These are phyloP conservation scores for Aphanoascus verrucosus DNA, from an alignment of 2,329 filamentous ascomycete species.

Conservation along the genomic window DNA sequence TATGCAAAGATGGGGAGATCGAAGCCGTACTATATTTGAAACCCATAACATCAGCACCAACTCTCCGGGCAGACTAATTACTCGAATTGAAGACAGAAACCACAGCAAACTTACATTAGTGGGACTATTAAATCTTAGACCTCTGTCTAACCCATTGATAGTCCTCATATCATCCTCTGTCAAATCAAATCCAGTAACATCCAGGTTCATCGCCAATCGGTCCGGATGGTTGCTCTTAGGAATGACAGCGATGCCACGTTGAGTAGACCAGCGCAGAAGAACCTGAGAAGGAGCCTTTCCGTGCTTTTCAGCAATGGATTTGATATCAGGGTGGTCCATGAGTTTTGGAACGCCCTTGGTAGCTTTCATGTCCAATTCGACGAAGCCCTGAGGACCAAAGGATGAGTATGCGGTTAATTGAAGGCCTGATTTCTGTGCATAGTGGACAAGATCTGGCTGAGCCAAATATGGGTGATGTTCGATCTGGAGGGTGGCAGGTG, in stretches of 20 bases:
- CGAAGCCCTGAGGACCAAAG: conserved; percentile 68
- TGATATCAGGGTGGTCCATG: conserved; percentile 59
- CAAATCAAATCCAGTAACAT: conserved; percentile 56
- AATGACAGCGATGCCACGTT: conserved; percentile 69
- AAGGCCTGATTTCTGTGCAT: conserved; percentile 60
- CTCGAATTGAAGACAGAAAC: conserved; percentile 2
- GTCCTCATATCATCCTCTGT: conserved; percentile 54
- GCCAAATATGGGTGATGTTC: conserved; percentile 86
- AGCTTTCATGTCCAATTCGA: conserved; percentile 63
- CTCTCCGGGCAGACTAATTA: neutral
- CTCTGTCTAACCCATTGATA: conserved; percentile 55
- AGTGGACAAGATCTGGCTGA: conserved; percentile 58
- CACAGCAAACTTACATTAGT: conserved; percentile 41
- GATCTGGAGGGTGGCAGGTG: conserved; percentile 69
- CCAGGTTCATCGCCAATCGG: conserved; percentile 54
- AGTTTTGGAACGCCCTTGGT: conserved; percentile 56
- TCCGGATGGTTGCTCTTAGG: conserved; percentile 59
- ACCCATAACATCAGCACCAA: conserved; percentile 8
- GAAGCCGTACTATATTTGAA: conserved; percentile 37
- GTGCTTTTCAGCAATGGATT: conserved; percentile 56
- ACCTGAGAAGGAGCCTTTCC: conserved; percentile 68
- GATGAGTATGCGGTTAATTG: conserved; percentile 73
- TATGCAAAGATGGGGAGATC: conserved; percentile 42
- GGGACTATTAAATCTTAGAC: conserved; percentile 68
- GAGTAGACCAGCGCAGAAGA: conserved; percentile 76